phyloP scores from a whole-genome alignment of 192 early-diverging fungal species.

The Rhizophagus clarus region DNA sequence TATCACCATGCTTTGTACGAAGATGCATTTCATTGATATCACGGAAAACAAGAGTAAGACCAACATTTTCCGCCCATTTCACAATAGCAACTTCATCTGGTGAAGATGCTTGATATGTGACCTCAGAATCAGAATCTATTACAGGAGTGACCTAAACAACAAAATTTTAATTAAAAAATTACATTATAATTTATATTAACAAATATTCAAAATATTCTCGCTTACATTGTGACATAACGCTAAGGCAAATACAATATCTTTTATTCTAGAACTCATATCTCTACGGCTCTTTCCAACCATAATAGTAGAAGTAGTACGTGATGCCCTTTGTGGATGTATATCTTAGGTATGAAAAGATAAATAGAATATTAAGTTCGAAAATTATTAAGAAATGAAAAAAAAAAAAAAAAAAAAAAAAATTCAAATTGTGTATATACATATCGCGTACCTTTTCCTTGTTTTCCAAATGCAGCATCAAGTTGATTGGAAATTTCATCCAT shows the following conservation, averaged over 20 bases:
- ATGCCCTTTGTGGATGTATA: background rate
- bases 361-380: background rate
- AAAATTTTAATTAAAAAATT: background rate
- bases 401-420: background rate
- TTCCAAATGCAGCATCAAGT: slow-evolving; percentile 56
- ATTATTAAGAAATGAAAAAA: no score
- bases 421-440: background rate
- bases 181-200: background rate
- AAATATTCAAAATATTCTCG: background rate
- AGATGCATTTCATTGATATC: slow-evolving; percentile 71
- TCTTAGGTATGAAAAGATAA: slow-evolving; percentile 2
- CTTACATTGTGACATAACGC: slow-evolving; percentile 91
- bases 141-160: slow-evolving; percentile 69
- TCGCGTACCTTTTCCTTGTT: slow-evolving; percentile 35
- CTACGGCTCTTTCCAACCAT: slow-evolving; percentile 64
- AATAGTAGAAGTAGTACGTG: slow-evolving; percentile 35
- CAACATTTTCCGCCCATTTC: slow-evolving; percentile 87
- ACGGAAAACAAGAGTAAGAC: slow-evolving; percentile 78
- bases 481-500: slow-evolving; percentile 86
- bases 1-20: slow-evolving; percentile 54
- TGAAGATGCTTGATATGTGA: slow-evolving; percentile 92
- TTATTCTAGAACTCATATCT: slow-evolving; percentile 82
- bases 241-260: slow-evolving; percentile 86
- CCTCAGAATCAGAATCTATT: slow-evolving; percentile 55
- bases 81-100: slow-evolving; percentile 98